phyloP scores from a whole-genome alignment of 208 protist species.

The Trypanosoma rangeli region DNA sequence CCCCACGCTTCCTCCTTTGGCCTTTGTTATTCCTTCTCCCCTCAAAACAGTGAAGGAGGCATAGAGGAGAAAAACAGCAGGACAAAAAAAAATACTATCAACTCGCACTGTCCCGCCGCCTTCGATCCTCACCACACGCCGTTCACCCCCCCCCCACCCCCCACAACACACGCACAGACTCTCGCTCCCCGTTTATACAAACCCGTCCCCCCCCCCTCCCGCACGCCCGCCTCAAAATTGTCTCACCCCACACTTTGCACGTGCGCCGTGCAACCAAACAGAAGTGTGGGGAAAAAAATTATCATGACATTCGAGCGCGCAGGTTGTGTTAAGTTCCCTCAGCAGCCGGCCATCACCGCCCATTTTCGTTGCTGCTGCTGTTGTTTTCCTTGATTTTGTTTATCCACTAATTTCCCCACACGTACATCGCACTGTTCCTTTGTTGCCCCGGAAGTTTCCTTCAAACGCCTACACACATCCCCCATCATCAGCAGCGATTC shows the following conservation, averaged over 20 bases:
- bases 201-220: background rate
- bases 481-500: background rate
- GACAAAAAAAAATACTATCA: background rate
- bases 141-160: too few species aligned
- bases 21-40: background rate
- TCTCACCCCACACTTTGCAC: background rate
- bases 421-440: background rate
- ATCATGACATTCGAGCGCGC: background rate
- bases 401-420: background rate
- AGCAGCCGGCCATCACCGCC: background rate
- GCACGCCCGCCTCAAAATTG: background rate
- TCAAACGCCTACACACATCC: background rate
- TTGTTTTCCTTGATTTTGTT: background rate
- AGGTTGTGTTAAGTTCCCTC: background rate
- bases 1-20: too few species aligned
- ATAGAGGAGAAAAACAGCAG: background rate
- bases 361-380: background rate
- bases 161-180: background rate
- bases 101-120: background rate
- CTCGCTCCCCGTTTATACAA: background rate
- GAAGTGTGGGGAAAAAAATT: too few species aligned
- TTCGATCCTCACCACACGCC: background rate
- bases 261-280: background rate
- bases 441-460: background rate
- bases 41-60: background rate